These are phyloP conservation scores for sunflower (Helianthus annuus) DNA, from an alignment of 129 eudicot genomes.

Conservation along the genomic window HanXRQr2.0-SUNRISE NC_035447.2:2481869-2482368, in stretches of 20 bases:
- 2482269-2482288: conserved; percentile 73
- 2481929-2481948: too few relatives aligned
- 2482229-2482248: conserved; percentile 75
- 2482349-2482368: conserved; percentile 77
- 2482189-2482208: conserved; percentile 59
- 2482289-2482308: conserved; percentile 71
- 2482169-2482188: conserved; percentile 63
- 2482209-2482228: conserved; percentile 69
- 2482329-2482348: conserved; percentile 72
- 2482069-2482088: neutral
- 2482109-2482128: neutral
- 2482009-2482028: neutral
- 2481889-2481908: too few relatives aligned
- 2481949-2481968: neutral
- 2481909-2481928: too few relatives aligned
- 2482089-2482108: neutral
- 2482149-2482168: conserved; percentile 60
- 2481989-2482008: neutral
- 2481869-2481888: too few relatives aligned
- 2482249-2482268: conserved; percentile 70
- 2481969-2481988: neutral
- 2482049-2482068: neutral
- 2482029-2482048: neutral
- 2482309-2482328: conserved; percentile 65
- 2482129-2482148: conserved; percentile 15